Percentiles rank a stretch among this genome's conserved stretches.
Conservation (phyloP, 169 alveolate genomes). For the Condylostoma magnum region DNA sequence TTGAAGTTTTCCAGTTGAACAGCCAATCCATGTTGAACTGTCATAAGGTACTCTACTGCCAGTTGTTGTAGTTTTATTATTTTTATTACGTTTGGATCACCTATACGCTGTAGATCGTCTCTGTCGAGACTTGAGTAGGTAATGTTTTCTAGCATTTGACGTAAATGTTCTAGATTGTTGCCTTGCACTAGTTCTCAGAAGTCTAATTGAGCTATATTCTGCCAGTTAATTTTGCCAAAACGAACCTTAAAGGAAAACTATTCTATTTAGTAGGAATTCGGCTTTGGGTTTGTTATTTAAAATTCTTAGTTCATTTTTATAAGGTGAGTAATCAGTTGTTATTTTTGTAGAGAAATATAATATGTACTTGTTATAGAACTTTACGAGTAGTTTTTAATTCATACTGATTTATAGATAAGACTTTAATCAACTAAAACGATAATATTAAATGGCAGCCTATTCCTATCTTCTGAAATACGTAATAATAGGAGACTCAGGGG, state of each 20-base stretch:
- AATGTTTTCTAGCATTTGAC: conserved; percentile 25
- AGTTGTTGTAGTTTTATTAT: conserved; percentile 32
- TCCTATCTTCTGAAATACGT: conserved; percentile 94
- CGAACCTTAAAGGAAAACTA: conserved; percentile 32
- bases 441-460: conserved; percentile 78
- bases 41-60: conserved; percentile 42
- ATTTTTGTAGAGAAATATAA: too few species aligned
- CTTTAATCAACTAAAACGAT: not conserved
- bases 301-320: too few species aligned
- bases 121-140: conserved; percentile 37
- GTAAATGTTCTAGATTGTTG: conserved; percentile 30
- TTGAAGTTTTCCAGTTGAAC: conserved; percentile 1
- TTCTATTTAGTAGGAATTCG: too few species aligned
- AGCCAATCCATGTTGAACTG: conserved; percentile 17
- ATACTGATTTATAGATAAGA: too few species aligned
- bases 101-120: conserved; percentile 41
- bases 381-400: too few species aligned
- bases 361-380: too few species aligned
- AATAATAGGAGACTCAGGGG: conserved; percentile 97
- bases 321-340: too few species aligned
- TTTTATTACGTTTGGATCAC: conserved; percentile 35
- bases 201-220: conserved; percentile 29
- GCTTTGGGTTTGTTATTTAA: too few species aligned
- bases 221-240: conserved; percentile 42
- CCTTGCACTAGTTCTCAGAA: conserved; percentile 1